Base-by-base conservation (phyloP, 768 basidiomycete genomes). In the Coprinopsis strossmayeri region DNA sequence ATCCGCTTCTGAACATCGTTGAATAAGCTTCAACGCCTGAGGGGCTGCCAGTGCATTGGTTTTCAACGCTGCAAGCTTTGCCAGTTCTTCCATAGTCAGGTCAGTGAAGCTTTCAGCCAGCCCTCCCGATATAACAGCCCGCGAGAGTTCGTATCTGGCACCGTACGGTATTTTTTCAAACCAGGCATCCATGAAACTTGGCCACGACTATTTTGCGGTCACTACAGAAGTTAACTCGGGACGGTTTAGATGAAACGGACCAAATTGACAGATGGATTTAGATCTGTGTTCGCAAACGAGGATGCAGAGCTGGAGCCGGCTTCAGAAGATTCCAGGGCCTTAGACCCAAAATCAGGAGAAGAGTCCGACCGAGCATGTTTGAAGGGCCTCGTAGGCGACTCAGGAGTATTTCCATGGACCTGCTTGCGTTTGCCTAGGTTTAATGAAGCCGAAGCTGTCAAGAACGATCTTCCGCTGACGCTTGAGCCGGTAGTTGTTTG, bases 121-220 rank as follows among this genome's bases (percentile, higher is more conserved):
- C 4, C n/a, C 4, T 5, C 27, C 20, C 3, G 25, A n/a, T 32
- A 28, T 18, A 3, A 45, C 28, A 13, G 7, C 25, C 3, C 43
- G 43, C 3, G 10, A 28, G 18, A 32, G 28, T 32, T 45, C 43
- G 10, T 20, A 45, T 32, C 28, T 45, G 10, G 43, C 43, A 17
- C 43, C 43, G 30, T 30, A 45, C 4, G 43, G 43, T 28, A 45
- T 27, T 23, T 20, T 28, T n/a, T 45, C 18, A 18, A 45, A 45
- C 5, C 11, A 45, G 12, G 5, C 27, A 5, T n/a, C 18, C n/a
- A n/a, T n/a, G n/a, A n/a, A n/a, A n/a, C n/a, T n/a, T n/a, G n/a
- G n/a, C n/a, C n/a, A n/a, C n/a, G n/a, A n/a, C n/a, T n/a, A n/a
- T n/a, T n/a, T n/a, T n/a, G n/a, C n/a, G n/a, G n/a, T n/a, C n/a